Conservation (phyloP, 768 basidiomycete species). For the Tricholomella constricta region DNA sequence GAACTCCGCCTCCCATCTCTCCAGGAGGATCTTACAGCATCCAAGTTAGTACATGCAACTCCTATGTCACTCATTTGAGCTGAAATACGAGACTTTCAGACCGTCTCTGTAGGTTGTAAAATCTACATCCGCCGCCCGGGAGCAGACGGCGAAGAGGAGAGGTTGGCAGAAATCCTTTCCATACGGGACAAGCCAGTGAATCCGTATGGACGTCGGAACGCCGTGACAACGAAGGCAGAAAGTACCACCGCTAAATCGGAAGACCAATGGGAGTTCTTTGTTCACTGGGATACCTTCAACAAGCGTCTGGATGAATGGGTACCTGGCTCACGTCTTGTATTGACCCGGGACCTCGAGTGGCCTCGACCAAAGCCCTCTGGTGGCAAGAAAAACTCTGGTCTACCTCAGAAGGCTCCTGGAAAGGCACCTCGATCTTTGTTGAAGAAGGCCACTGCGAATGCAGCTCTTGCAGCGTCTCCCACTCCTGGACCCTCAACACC, state of each 20-base stretch:
- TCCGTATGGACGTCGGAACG: slow-evolving; percentile 53
- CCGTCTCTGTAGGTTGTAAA: slow-evolving; percentile 92
- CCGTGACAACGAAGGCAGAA: slow-evolving; percentile 43
- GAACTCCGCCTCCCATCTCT: slow-evolving; percentile 63
- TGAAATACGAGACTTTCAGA: slow-evolving; percentile 47
- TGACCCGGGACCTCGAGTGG: slow-evolving; percentile 90
- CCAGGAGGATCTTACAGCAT: slow-evolving; percentile 77
- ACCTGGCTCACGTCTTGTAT: slow-evolving; percentile 79
- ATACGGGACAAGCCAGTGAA: slow-evolving; percentile 85
- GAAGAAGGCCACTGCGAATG: slow-evolving; percentile 71
- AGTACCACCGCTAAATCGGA: slow-evolving; percentile 54
- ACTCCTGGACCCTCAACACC: slow-evolving; percentile 45
- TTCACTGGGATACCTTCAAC: slow-evolving; percentile 99
- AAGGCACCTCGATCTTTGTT: slow-evolving; percentile 67
- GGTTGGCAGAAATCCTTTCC: slow-evolving; percentile 93
- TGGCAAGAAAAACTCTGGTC: slow-evolving; percentile 52
- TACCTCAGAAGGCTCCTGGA: slow-evolving; percentile 56
- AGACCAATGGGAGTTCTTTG: slow-evolving; percentile 92
- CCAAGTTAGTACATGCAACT: slow-evolving; percentile 40
- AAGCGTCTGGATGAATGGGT: slow-evolving; percentile 99
- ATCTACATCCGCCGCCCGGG: slow-evolving; percentile 86
- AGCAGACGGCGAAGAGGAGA: slow-evolving; percentile 81
- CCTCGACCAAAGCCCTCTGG: slow-evolving; percentile 80
- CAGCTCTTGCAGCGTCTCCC: slow-evolving; percentile 59
- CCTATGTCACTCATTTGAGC: slow-evolving; percentile 26